Evolutionary conservation across 2,329 filamentous ascomycete species (phyloP).

Genomic region (Epichloe coenophiala): DNA sequence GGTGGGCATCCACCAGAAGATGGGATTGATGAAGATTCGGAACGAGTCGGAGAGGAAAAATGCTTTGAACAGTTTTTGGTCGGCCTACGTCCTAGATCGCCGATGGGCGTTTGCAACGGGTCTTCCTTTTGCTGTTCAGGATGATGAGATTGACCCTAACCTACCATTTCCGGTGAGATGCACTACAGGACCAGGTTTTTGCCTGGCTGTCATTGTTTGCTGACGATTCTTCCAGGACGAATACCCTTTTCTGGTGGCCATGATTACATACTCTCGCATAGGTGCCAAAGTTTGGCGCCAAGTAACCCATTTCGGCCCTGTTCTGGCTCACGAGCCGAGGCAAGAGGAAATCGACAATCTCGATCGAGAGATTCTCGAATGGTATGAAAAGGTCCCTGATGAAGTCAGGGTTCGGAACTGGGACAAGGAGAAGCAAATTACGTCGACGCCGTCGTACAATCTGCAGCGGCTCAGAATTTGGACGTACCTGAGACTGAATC

Average conservation of each 20-base stretch:
- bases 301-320: constrained; percentile 53
- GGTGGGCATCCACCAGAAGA: constrained; percentile 68
- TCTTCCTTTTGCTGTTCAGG: constrained; percentile 72
- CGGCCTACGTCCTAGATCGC: constrained; percentile 71
- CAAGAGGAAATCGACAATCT: constrained; percentile 66
- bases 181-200: not conserved
- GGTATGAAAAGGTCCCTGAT: constrained; percentile 65
- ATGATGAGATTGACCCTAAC: constrained; percentile 70
- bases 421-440: constrained; percentile 37
- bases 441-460: constrained; percentile 46
- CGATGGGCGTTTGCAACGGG: constrained; percentile 86
- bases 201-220: not conserved
- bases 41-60: constrained; percentile 55
- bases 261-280: constrained; percentile 74
- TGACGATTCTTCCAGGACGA: constrained; percentile 24
- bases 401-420: constrained; percentile 46
- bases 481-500: constrained; percentile 76
- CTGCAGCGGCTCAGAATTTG: constrained; percentile 66
- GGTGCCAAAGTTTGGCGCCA: constrained; percentile 79
- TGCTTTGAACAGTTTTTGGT: constrained; percentile 69
- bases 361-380: constrained; percentile 72
- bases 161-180: constrained; percentile 62
- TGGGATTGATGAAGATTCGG: constrained; percentile 56
- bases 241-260: constrained; percentile 62
- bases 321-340: constrained; percentile 49